Evolutionary conservation across 2,329 filamentous ascomycete species (phyloP).

Genomic region (Mariannaea elegans): DNA sequence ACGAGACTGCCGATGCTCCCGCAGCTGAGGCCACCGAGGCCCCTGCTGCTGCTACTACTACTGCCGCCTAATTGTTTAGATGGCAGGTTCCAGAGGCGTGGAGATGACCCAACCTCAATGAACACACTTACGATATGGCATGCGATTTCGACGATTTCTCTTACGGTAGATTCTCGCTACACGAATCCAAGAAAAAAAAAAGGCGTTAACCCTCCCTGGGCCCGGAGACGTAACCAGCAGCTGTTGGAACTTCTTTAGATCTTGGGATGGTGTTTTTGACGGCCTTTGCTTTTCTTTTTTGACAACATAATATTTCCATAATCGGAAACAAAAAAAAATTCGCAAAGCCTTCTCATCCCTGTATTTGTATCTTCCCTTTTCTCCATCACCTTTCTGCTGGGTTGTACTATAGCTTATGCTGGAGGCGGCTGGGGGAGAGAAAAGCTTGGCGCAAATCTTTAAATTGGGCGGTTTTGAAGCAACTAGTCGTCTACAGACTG

Average conservation of each 20-base stretch:
- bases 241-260: slow-evolving; percentile 40
- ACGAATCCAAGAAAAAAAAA: slow-evolving; percentile 40
- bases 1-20: slow-evolving; percentile 42
- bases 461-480: slow-evolving; percentile 43
- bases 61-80: slow-evolving; percentile 43
- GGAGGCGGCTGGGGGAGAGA: slow-evolving; percentile 43
- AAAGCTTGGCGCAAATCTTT: slow-evolving; percentile 46
- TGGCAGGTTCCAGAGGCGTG: slow-evolving; percentile 38
- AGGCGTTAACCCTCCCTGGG: slow-evolving; percentile 39
- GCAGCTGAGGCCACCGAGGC: slow-evolving; percentile 41
- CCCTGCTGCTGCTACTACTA: slow-evolving; percentile 41
- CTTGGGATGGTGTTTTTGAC: slow-evolving; percentile 40
- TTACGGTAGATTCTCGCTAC: slow-evolving; percentile 49
- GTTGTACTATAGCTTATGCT: slow-evolving; percentile 49
- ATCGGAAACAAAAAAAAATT: slow-evolving; percentile 38
- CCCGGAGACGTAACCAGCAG: slow-evolving; percentile 38
- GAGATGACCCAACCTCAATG: slow-evolving; percentile 40
- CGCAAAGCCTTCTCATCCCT: slow-evolving; percentile 34
- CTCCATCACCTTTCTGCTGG: slow-evolving; percentile 46
- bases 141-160: slow-evolving; percentile 51
- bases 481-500: slow-evolving; percentile 20
- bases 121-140: slow-evolving; percentile 51
- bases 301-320: slow-evolving; percentile 44
- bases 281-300: slow-evolving; percentile 41
- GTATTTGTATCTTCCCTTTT: slow-evolving; percentile 47